Percentiles rank a stretch among this genome's conserved stretches.
Conservation (phyloP, 352 stramenopile species). For the Sclerospora graminicola region DNA sequence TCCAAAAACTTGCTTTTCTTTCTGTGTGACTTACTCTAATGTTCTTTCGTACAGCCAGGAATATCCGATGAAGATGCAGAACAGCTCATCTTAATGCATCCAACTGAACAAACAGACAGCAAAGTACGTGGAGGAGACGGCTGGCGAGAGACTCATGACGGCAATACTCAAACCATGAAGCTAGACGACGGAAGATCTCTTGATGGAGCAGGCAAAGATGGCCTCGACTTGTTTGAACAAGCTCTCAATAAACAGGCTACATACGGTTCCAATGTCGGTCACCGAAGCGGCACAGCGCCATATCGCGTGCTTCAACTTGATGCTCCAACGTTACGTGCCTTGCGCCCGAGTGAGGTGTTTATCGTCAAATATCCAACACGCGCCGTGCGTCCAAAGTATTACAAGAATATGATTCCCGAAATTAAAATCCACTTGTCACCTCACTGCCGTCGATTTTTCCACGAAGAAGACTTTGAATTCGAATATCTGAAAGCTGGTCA, state of each 20-base stretch:
- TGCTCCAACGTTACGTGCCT: conserved; percentile 46
- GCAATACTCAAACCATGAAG: conserved; percentile 70
- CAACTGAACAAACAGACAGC: conserved; percentile 15
- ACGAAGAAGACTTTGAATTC: conserved; percentile 94
- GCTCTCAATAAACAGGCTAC: conserved; percentile 81
- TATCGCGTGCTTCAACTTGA: conserved; percentile 80
- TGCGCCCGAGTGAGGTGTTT: conserved; percentile 80
- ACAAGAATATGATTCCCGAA: conserved; percentile 89
- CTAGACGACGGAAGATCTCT: conserved; percentile 31
- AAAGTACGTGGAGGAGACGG: conserved; percentile 18
- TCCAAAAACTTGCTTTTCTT: no score
- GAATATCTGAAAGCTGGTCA: conserved; percentile 80
- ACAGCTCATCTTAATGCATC: conserved; percentile 62
- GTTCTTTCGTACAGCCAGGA: conserved; percentile 25
- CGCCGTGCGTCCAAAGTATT: conserved; percentile 70
- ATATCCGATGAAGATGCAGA: conserved; percentile 83
- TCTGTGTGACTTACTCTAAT: no score
- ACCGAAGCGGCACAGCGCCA: conserved; percentile 33
- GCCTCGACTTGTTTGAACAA: conserved; percentile 64
- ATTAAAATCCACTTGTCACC: conserved; percentile 87
- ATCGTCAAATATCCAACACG: conserved; percentile 75
- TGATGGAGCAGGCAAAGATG: conserved; percentile 21
- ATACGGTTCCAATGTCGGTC: conserved; percentile 30
- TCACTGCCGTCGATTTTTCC: conserved; percentile 89
- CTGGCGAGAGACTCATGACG: conserved; percentile 56